Percentiles rank a stretch among this genome's conserved stretches.
Conservation (phyloP, 495 filamentous ascomycete genomes). For the Annulohypoxylon bovei region DNA sequence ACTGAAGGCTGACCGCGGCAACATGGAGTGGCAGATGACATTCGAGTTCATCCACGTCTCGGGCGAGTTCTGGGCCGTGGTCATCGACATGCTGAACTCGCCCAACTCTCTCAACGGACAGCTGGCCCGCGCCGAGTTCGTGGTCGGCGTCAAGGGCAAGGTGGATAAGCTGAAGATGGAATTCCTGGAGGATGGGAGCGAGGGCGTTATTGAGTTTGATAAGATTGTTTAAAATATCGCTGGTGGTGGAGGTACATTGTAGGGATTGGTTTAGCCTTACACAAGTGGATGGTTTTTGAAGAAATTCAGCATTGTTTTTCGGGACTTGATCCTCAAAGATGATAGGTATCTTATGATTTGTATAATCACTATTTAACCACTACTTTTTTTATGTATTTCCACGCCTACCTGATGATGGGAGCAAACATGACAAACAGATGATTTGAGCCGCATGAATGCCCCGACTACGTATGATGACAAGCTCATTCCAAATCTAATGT, state of each 20-base stretch:
- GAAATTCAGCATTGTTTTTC: too few species aligned
- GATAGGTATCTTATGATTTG: too few species aligned
- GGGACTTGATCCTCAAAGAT: too few species aligned
- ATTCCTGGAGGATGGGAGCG: conserved; percentile 47
- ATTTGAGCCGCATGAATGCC: background rate
- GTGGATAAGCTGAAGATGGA: conserved; percentile 46
- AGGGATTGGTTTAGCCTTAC: too few species aligned
- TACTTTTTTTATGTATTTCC: too few species aligned
- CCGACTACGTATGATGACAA: background rate
- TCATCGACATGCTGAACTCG: conserved; percentile 30
- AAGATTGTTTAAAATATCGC: conserved; percentile 19
- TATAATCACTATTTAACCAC: too few species aligned
- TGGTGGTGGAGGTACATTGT: background rate
- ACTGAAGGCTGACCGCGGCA: conserved; percentile 39
- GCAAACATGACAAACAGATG: background rate
- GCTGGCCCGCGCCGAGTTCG: conserved; percentile 51
- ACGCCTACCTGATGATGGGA: background rate
- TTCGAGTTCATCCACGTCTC: conserved; percentile 47
- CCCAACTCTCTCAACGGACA: conserved; percentile 30
- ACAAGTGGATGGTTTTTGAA: too few species aligned
- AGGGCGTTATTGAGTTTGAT: conserved; percentile 42
- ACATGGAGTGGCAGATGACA: conserved; percentile 44
- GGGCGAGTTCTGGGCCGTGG: conserved; percentile 49
- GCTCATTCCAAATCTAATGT: background rate
- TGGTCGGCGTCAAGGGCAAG: conserved; percentile 49